Percentiles rank a stretch among this genome's conserved stretches.
phyloP scores from a whole-genome alignment of 1,139 yeast species.

The Taiozyma sp. region DNA sequence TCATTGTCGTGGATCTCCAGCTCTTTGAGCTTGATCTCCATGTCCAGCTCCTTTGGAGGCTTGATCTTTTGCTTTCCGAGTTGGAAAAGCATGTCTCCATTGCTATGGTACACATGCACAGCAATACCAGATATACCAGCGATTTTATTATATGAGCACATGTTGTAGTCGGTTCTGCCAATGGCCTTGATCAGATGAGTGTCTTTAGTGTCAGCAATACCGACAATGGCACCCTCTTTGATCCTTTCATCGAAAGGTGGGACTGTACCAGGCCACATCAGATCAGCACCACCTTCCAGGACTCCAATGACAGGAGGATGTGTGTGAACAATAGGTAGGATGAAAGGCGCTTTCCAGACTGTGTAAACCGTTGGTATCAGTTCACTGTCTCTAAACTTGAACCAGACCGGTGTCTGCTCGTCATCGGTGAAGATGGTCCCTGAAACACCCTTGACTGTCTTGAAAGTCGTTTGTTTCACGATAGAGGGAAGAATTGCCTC shows the following conservation, averaged over 20 bases:
- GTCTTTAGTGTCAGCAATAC: slow-evolving; percentile 54
- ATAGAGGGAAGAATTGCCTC: slow-evolving; percentile 51
- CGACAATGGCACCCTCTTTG: slow-evolving; percentile 57
- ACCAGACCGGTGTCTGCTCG: slow-evolving; percentile 67
- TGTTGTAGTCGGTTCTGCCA: slow-evolving; percentile 58
- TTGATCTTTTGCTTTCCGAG: slow-evolving; percentile 42
- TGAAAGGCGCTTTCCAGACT: slow-evolving; percentile 62
- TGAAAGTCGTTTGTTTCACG: slow-evolving; percentile 64
- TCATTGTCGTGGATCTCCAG: slow-evolving; percentile 13
- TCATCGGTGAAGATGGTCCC: slow-evolving; percentile 68
- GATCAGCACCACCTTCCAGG: slow-evolving; percentile 73
- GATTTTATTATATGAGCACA: slow-evolving; percentile 40
- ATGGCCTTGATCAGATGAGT: slow-evolving; percentile 73
- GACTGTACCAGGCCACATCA: slow-evolving; percentile 88
- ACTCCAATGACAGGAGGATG: slow-evolving; percentile 67
- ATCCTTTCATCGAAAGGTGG: slow-evolving; percentile 61
- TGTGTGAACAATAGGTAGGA: slow-evolving; percentile 66
- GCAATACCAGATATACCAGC: slow-evolving; percentile 64
- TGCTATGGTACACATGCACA: slow-evolving; percentile 51
- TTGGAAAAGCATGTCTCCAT: slow-evolving; percentile 48
- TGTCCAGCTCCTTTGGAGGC: slow-evolving; percentile 34
- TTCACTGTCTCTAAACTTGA: slow-evolving; percentile 48
- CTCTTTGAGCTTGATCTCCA: slow-evolving; percentile 25
- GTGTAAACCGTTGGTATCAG: slow-evolving; percentile 72
- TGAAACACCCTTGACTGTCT: slow-evolving; percentile 45